Conservation (phyloP, 495 filamentous ascomycete genomes). For the Aspergillus ellipticus region DNA sequence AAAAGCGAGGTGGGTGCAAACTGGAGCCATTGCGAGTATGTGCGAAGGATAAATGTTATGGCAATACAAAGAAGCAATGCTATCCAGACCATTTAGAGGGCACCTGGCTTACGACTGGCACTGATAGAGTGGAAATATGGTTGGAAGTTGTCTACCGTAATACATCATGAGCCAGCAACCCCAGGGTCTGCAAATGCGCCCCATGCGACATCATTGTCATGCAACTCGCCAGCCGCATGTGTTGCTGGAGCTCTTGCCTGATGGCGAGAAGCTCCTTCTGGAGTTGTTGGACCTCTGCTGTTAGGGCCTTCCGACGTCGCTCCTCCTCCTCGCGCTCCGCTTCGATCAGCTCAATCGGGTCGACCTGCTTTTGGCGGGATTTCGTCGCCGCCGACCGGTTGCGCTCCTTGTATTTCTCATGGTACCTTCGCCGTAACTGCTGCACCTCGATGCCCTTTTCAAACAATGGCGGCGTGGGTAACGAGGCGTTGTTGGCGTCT, state of each 20-base stretch:
- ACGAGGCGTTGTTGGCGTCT: not conserved
- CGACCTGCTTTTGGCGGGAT: not conserved
- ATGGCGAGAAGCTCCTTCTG: not conserved
- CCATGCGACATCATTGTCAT: not conserved
- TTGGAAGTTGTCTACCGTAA: not conserved
- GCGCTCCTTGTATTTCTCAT: slow-evolving; percentile 1
- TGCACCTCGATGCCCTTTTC: not conserved
- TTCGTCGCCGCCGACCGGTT: not conserved
- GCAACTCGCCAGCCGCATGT: not conserved
- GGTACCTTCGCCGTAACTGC: not conserved
- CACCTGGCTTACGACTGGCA: too few species aligned
- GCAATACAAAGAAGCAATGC: too few species aligned
- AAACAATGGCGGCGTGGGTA: not conserved
- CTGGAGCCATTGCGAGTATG: too few species aligned
- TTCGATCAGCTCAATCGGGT: not conserved
- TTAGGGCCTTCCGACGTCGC: not conserved
- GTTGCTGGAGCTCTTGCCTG: not conserved
- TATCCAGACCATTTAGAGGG: too few species aligned
- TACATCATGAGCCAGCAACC: not conserved
- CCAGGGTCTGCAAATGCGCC: not conserved
- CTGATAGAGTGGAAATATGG: too few species aligned
- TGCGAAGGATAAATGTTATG: too few species aligned
- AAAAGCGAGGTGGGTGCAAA: too few species aligned
- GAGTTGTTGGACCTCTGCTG: not conserved
- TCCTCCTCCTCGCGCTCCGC: not conserved